Conservation (phyloP, 495 filamentous ascomycete species). For the Neurospora sp. region DNA sequence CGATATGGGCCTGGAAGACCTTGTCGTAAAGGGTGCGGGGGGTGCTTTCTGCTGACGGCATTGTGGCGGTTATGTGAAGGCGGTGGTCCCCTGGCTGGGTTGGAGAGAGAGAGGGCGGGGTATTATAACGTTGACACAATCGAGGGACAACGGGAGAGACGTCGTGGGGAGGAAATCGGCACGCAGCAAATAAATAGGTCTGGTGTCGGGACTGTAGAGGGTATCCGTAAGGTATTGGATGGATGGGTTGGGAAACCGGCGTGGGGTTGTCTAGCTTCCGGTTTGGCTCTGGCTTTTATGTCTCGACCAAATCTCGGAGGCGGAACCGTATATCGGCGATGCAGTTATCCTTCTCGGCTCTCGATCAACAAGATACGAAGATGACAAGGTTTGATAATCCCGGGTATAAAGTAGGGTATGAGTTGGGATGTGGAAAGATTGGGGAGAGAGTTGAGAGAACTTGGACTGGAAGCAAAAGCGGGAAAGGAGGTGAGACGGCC, state of each 20-base stretch:
- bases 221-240: neutral
- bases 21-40: conserved; percentile 96
- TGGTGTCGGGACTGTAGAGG: neutral
- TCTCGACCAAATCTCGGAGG: neutral
- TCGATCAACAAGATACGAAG: neutral
- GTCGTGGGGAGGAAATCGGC: neutral
- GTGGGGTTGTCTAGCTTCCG: neutral
- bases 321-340: neutral
- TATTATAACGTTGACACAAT: neutral
- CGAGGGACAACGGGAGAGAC: neutral
- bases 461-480: neutral
- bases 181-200: neutral
- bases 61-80: conserved; percentile 29
- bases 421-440: neutral
- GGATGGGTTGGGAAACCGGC: neutral
- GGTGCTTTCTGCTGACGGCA: conserved; percentile 67
- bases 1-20: conserved; percentile 86
- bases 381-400: neutral
- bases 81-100: neutral
- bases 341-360: neutral
- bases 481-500: neutral
- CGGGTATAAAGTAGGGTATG: neutral
- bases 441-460: neutral
- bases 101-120: neutral
- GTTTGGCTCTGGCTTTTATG: neutral